Evolutionary conservation across 2,329 filamentous ascomycete genomes (phyloP).

Genomic region (Apiospora pterosperma): DNA sequence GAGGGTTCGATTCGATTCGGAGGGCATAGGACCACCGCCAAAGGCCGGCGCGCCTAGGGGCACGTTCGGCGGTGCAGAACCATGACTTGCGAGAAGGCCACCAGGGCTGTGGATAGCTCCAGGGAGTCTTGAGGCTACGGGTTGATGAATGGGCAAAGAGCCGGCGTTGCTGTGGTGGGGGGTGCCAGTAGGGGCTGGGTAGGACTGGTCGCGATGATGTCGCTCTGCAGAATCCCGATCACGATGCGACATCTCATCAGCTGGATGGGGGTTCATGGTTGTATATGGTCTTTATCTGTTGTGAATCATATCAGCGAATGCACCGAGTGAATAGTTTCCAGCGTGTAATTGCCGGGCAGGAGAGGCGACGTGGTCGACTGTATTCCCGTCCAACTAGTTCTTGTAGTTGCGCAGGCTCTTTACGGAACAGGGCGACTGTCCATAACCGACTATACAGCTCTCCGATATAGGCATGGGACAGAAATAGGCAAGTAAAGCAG

Average conservation of each 20-base stretch:
- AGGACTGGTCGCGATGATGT: conserved; percentile 61
- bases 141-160: conserved; percentile 90
- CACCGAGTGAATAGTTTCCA: neutral
- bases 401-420: neutral
- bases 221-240: conserved; percentile 66
- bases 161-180: conserved; percentile 84
- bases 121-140: conserved; percentile 76
- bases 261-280: conserved; percentile 32
- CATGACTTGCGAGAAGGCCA: conserved; percentile 75
- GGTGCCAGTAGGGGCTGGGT: conserved; percentile 46
- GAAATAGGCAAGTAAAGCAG: neutral
- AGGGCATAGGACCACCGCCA: conserved; percentile 49
- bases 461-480: neutral
- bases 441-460: neutral
- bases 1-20: conserved; percentile 47
- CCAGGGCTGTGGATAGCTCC: conserved; percentile 90
- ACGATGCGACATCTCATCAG: conserved; percentile 49
- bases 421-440: neutral
- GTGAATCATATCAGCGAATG: neutral
- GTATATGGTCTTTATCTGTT: conserved; percentile 11
- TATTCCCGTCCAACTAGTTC: neutral
- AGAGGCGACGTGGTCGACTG: neutral
- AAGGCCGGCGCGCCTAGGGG: conserved; percentile 54
- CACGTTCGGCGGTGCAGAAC: conserved; percentile 47
- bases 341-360: neutral